A percentile compares a stretch with the other conserved stretches of the same genome.
phyloP scores from a whole-genome alignment of 306 rosid species.

The Boehmeria nivea region DNA sequence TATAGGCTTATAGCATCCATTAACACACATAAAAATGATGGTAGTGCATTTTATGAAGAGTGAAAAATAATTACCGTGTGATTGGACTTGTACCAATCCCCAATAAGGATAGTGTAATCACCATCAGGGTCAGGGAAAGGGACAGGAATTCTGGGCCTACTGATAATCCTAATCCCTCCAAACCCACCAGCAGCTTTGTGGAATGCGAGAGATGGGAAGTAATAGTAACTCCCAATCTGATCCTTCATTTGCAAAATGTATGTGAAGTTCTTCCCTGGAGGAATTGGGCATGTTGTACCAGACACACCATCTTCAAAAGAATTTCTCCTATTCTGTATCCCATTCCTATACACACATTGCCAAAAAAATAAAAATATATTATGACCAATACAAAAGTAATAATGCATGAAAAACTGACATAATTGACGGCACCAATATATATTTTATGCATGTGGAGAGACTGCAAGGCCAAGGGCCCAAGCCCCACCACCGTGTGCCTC shows the following conservation, averaged over 20 bases:
- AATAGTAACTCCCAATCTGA: conserved; percentile 91
- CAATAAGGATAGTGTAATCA: conserved; percentile 83
- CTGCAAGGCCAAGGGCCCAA: no score
- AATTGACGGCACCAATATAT: not conserved
- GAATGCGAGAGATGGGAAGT: conserved; percentile 87
- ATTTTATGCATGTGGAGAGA: conserved; percentile 10
- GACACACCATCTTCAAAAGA: conserved; percentile 81
- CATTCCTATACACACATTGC: conserved; percentile 44
- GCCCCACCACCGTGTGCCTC: no score
- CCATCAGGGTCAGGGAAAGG: conserved; percentile 87
- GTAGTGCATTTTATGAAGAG: not conserved
- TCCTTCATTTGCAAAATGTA: conserved; percentile 95
- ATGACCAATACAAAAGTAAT: no score
- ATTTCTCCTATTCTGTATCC: conserved; percentile 84
- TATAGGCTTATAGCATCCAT: no score
- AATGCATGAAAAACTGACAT: not conserved
- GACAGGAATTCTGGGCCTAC: conserved; percentile 90
- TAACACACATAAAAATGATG: not conserved
- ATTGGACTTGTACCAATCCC: conserved; percentile 88
- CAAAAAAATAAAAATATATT: not conserved
- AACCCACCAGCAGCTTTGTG: conserved; percentile 98
- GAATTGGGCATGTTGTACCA: conserved; percentile 95
- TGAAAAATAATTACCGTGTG: conserved; percentile 55
- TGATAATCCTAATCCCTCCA: conserved; percentile 90
- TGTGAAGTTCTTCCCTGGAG: conserved; percentile 84